Evolutionary conservation across 2,329 filamentous ascomycete species (phyloP).

Genomic region (Penicillium sp.): DNA sequence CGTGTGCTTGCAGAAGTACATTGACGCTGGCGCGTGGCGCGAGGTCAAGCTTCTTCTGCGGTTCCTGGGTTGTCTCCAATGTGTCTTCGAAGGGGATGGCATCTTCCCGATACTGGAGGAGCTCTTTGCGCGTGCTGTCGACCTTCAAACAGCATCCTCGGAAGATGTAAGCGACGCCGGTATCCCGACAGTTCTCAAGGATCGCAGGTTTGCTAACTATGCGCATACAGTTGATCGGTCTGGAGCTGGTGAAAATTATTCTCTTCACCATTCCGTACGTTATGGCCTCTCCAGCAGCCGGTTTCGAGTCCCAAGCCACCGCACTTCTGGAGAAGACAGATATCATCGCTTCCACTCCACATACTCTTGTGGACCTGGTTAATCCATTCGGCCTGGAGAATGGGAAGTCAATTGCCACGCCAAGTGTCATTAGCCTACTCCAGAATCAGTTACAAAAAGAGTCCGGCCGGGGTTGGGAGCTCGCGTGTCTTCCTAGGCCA

Average conservation of each 20-base stretch:
- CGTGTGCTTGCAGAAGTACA: conserved; percentile 55
- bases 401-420: conserved; percentile 53
- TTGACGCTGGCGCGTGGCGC: conserved; percentile 71
- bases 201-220: no score
- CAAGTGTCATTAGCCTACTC: conserved; percentile 69
- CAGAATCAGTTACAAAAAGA: conserved; percentile 80
- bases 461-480: conserved; percentile 62
- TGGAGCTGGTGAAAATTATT: conserved; percentile 94
- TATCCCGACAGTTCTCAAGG: no score
- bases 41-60: conserved; percentile 83
- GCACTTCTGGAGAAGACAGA: conserved; percentile 87
- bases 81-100: conserved; percentile 70
- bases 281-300: conserved; percentile 62
- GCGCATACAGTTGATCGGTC: conserved; percentile 52
- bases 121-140: conserved; percentile 79
- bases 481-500: conserved; percentile 54
- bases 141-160: conserved; percentile 82
- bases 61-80: conserved; percentile 78
- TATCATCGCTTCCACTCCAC: conserved; percentile 81
- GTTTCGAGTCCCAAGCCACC: conserved; percentile 63
- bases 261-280: conserved; percentile 87
- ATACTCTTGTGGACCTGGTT: conserved; percentile 73
- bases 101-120: conserved; percentile 78
- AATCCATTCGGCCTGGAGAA: conserved; percentile 65
- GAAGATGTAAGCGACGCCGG: no score